Conservation (phyloP, 108 stramenopile species). For the Cyclostephanos tholiformis region DNA sequence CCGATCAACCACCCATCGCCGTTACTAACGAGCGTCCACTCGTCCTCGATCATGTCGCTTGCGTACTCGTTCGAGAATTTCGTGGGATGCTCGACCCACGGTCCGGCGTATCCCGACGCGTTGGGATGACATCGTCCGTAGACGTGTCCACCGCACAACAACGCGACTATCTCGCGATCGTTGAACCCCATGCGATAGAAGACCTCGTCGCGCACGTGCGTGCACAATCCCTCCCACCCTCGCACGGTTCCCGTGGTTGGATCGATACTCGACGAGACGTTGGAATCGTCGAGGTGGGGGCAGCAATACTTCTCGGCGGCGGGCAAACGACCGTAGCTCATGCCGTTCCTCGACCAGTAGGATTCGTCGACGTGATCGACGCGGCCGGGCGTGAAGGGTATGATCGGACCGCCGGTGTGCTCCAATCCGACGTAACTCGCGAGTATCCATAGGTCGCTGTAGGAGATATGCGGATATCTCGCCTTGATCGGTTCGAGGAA, state of each 20-base stretch:
- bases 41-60: slow-evolving; percentile 52
- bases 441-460: slow-evolving; percentile 73
- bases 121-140: slow-evolving; percentile 69
- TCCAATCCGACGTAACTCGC: slow-evolving; percentile 62
- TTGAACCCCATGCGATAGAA: slow-evolving; percentile 88
- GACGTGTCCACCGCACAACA: slow-evolving; percentile 59
- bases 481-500: slow-evolving; percentile 69
- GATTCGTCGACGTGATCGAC: slow-evolving; percentile 46
- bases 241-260: slow-evolving; percentile 43
- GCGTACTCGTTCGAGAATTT: slow-evolving; percentile 69
- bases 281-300: slow-evolving; percentile 50
- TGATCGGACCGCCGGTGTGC: slow-evolving; percentile 53
- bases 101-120: slow-evolving; percentile 54
- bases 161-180: slow-evolving; percentile 80
- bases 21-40: slow-evolving; percentile 54
- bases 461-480: slow-evolving; percentile 55
- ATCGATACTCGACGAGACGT: slow-evolving; percentile 47
- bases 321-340: slow-evolving; percentile 55
- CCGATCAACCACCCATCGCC: slow-evolving; percentile 48
- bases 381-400: slow-evolving; percentile 49
- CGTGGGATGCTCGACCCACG: slow-evolving; percentile 60
- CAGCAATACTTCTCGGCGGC: slow-evolving; percentile 59
- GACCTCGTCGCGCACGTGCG: slow-evolving; percentile 61
- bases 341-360: slow-evolving; percentile 32
- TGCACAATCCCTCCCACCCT: slow-evolving; percentile 56